Conservation (phyloP, 495 filamentous ascomycete genomes). For the Lentithecium fluviatile region DNA sequence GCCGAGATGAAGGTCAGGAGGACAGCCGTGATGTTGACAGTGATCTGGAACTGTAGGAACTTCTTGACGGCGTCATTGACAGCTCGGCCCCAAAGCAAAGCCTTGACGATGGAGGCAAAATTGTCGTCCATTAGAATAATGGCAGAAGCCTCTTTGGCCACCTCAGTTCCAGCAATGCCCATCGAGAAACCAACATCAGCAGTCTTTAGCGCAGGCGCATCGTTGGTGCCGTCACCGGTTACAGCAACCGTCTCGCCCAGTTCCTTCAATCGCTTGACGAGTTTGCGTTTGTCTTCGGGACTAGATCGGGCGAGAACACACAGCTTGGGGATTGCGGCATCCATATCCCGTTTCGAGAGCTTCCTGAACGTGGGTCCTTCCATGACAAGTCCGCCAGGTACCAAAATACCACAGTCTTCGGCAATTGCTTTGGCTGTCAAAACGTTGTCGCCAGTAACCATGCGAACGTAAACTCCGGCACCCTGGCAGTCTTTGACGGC, state of each 20-base stretch:
- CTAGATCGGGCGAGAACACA: slow-evolving; percentile 84
- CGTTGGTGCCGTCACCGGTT: slow-evolving; percentile 90
- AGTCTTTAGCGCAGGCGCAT: slow-evolving; percentile 81
- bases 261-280: slow-evolving; percentile 78
- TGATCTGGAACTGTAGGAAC: slow-evolving; percentile 91
- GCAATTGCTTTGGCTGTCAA: slow-evolving; percentile 85
- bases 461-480: slow-evolving; percentile 81
- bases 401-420: slow-evolving; percentile 77
- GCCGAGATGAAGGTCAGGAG: slow-evolving; percentile 80
- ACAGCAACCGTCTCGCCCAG: slow-evolving; percentile 89
- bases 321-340: slow-evolving; percentile 66
- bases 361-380: slow-evolving; percentile 79
- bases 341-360: slow-evolving; percentile 65
- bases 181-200: slow-evolving; percentile 92
- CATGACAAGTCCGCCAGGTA: slow-evolving; percentile 71
- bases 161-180: slow-evolving; percentile 87
- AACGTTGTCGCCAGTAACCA: slow-evolving; percentile 91
- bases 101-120: slow-evolving; percentile 85
- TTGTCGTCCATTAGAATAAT: slow-evolving; percentile 95
- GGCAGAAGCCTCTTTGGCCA: slow-evolving; percentile 89
- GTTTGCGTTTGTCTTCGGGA: slow-evolving; percentile 77
- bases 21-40: slow-evolving; percentile 87
- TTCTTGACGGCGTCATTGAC: slow-evolving; percentile 90
- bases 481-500: slow-evolving; percentile 72
- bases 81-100: slow-evolving; percentile 82